Evolutionary conservation across 345 rosid species (phyloP), one percentile per base, ranked within the genome.

Genomic region (Euphorbia tirucalli): DNA sequence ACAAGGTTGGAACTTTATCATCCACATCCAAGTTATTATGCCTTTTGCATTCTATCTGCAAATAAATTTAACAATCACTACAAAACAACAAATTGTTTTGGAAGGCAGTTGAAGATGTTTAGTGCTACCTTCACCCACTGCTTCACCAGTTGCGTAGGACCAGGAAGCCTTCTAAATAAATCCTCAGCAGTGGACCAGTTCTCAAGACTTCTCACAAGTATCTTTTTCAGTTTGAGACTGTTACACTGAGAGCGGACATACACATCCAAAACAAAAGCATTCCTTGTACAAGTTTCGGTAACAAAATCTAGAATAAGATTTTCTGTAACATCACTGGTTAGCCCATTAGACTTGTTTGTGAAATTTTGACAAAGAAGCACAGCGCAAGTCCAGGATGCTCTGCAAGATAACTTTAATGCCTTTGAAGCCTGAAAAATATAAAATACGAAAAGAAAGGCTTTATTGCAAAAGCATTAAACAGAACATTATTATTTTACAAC

Each of bases 61-160:
- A 76, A 74, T 72, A 32, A 77, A 66, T 63, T 35, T 66, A 68
- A 69, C 65, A 79, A 71, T 85, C 48, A 56, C 30, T 63, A 37
- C 69, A 69, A 71, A 77, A 76, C 25, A 76, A 78, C 24, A 11
- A 52, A 71, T 61, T 74, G 64, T 50, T 44, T 48, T 70, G 18
- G 31, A 28, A 50, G 39, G 67, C 46, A 65, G 57, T 55, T 44
- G 35, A 68, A 18, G 43, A 60, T 37, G 65, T 74, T 11, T 68
- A 59, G 68, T 46, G 70, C 72, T 85, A 90, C 99, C 99, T 92
- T 94, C 76, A 86, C 96, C 99, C 99, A 94, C 59, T 86, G 90
- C 79, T 87, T 86, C 76, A 94, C 90, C 85, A 92, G 70, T 73
- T 88, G 76, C 73, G 71, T 75, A 25, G 93, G 99, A 84, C 81